These are phyloP conservation scores for Vitis hybrid DNA, from an alignment of 177 flowering plant genomes.

Conservation along the genomic window DNA sequence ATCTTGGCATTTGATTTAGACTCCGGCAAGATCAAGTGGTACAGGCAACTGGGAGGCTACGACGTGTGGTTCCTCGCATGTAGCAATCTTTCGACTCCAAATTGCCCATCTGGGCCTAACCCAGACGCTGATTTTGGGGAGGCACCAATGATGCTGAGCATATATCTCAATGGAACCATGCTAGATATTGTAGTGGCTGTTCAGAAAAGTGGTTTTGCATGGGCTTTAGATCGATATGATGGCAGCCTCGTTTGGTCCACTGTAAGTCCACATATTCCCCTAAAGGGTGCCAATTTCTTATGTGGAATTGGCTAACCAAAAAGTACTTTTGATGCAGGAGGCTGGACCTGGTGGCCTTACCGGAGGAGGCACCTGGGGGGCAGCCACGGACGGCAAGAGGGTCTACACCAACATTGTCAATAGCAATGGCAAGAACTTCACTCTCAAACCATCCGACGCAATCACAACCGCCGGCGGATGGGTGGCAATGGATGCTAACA, in stretches of 20 bases:
- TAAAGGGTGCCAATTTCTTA: background rate
- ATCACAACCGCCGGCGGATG: constrained; percentile 47
- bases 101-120: constrained; percentile 33
- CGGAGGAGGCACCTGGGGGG: constrained; percentile 55
- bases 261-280: constrained; percentile 16
- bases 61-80: constrained; percentile 45
- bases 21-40: constrained; percentile 43
- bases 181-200: constrained; percentile 44
- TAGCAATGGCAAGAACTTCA: constrained; percentile 23
- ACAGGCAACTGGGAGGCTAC: constrained; percentile 41
- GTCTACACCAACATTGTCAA: constrained; percentile 54
- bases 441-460: constrained; percentile 34
- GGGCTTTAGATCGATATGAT: constrained; percentile 43
- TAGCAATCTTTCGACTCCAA: constrained; percentile 17
- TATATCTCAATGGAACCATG: constrained; percentile 16
- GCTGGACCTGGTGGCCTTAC: constrained; percentile 32
- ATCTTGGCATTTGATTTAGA: constrained; percentile 40
- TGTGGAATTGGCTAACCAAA: background rate
- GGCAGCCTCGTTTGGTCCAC: constrained; percentile 42
- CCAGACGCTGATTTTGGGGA: constrained; percentile 21
- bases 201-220: constrained; percentile 55
- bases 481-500: constrained; percentile 49
- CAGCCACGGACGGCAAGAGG: constrained; percentile 34
- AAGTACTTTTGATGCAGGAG: constrained; percentile 20
- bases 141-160: constrained; percentile 40